A percentile compares a stretch with the other conserved stretches of the same genome.
phyloP scores from a whole-genome alignment of 1,139 yeast genomes.

The Taiozyma sp. region DNA sequence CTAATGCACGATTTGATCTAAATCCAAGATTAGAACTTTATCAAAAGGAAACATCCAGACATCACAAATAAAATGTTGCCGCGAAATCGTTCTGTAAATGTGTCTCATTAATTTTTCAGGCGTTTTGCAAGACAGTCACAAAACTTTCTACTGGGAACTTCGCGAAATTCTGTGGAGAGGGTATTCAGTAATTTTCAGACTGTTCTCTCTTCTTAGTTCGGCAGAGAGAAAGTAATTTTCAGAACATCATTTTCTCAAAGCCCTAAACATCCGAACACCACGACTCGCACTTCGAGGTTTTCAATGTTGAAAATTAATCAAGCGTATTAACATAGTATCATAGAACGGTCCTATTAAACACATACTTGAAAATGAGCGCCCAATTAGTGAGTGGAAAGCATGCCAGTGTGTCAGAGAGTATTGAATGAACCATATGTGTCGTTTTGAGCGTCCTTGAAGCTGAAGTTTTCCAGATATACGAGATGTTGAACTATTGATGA shows the following conservation, averaged over 20 bases:
- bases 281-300: constrained; percentile 14
- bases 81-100: neutral
- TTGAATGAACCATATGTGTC: neutral
- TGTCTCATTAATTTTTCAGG: neutral
- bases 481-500: neutral
- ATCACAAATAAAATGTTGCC: neutral
- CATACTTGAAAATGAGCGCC: constrained; percentile 26
- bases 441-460: neutral
- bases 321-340: constrained; percentile 1
- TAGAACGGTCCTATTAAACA: constrained; percentile 6
- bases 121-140: neutral
- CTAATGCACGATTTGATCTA: neutral
- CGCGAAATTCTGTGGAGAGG: neutral
- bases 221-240: neutral
- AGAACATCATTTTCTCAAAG: neutral
- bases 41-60: neutral
- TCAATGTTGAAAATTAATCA: constrained; percentile 7
- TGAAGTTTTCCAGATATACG: neutral
- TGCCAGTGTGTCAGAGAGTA: neutral
- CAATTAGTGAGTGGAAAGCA: constrained; percentile 24
- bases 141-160: neutral
- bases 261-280: constrained; percentile 18
- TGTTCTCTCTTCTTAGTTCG: neutral
- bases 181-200: neutral
- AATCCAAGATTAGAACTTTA: neutral